A percentile compares a stretch with the other conserved stretches of the same genome.
Conservation (phyloP, 768 basidiomycete genomes). For the Kwoniella dendrophila region DNA sequence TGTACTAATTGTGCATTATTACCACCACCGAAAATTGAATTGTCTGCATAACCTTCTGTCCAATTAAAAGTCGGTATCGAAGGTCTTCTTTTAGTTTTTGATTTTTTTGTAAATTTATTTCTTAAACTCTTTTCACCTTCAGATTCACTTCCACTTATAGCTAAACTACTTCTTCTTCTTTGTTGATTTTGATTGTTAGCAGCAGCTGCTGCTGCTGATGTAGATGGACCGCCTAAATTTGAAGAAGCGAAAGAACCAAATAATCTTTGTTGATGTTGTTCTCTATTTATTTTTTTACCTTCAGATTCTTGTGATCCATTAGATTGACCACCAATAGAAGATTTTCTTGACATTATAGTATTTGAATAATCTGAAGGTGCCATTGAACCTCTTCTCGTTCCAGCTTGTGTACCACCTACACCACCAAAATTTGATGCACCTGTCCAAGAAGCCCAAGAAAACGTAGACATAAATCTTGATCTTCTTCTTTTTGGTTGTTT, state of each 20-base stretch:
- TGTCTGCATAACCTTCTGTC: constrained; percentile 35
- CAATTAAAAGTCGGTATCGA: constrained; percentile 32
- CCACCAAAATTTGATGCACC: not conserved
- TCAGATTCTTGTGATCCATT: not conserved
- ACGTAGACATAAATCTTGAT: constrained; percentile 33
- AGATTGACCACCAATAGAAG: too few species aligned
- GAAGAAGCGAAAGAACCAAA: constrained; percentile 1
- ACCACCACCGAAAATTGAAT: constrained; percentile 7
- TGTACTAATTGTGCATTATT: constrained; percentile 5
- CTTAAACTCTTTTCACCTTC: constrained; percentile 12
- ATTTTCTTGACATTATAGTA: not conserved
- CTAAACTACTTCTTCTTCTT: constrained; percentile 16
- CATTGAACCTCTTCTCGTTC: constrained; percentile 29
- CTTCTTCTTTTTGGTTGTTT: constrained; percentile 14
- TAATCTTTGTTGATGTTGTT: not conserved
- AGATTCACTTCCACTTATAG: constrained; percentile 4
- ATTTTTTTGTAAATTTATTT: not conserved
- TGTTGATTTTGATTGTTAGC: not conserved
- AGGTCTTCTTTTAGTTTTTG: constrained; percentile 3
- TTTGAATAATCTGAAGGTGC: constrained; percentile 17
- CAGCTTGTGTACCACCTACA: constrained; percentile 14
- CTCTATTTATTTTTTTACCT: not conserved
- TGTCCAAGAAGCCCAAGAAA: constrained; percentile 41
- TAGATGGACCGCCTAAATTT: not conserved
- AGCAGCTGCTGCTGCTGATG: too few species aligned